phyloP scores from a whole-genome alignment of 805 yeast genomes.

The Yarrowia sp. region DNA sequence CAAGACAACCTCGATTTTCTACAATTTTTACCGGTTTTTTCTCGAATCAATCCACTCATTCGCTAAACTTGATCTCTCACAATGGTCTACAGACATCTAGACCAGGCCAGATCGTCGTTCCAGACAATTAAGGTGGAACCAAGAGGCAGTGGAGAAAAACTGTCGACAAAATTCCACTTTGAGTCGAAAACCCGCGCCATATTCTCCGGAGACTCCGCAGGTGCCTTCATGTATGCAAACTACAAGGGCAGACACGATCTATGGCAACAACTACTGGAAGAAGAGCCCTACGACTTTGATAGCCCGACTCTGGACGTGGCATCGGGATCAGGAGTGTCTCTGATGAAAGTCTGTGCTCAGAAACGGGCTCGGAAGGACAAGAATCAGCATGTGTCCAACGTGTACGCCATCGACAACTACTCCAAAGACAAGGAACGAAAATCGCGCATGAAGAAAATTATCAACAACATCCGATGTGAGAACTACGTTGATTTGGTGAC shows the following conservation, averaged over 20 bases:
- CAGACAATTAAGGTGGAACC: constrained; percentile 37
- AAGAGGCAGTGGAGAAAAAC: constrained; percentile 7
- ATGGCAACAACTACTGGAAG: constrained; percentile 16
- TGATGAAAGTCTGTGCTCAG: constrained; percentile 27
- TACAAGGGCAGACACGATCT: constrained; percentile 36
- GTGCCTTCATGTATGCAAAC: constrained; percentile 36
- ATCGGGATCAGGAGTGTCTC: constrained; percentile 29
- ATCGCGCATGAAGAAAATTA: constrained; percentile 30
- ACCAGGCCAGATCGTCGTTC: neutral
- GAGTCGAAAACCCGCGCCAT: constrained; percentile 7
- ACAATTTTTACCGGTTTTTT: neutral
- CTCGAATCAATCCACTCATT: neutral
- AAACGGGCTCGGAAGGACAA: constrained; percentile 23
- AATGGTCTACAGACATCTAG: constrained; percentile 22
- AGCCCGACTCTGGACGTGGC: constrained; percentile 30
- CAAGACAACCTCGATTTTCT: neutral
- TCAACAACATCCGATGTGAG: constrained; percentile 22
- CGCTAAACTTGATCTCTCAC: no score
- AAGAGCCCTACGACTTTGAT: constrained; percentile 14
- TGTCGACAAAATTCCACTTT: constrained; percentile 25
- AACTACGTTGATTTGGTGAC: constrained; percentile 11
- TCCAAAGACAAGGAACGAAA: constrained; percentile 19
- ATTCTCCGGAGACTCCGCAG: constrained; percentile 14
- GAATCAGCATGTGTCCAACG: neutral
- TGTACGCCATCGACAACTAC: constrained; percentile 28